phyloP scores from a whole-genome alignment of 2,329 filamentous ascomycete species.

The Phyllosticta capitalensis region DNA sequence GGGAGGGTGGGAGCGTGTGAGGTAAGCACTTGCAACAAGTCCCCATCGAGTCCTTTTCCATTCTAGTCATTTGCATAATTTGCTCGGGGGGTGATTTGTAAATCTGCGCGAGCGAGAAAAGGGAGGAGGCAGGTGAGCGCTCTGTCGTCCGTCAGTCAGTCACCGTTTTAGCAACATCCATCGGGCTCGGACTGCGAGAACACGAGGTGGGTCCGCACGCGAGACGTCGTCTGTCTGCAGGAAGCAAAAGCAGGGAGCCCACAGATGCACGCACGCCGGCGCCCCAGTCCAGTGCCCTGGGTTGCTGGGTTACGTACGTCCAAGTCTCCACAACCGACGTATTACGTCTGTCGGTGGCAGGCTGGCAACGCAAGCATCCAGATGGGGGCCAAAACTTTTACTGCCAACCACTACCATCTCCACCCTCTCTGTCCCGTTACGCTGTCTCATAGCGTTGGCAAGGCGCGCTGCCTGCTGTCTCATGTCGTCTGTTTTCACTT shows the following conservation, averaged over 20 bases:
- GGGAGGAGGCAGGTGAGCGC: neutral
- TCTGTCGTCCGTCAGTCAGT: neutral
- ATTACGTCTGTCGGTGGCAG: neutral
- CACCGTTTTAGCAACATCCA: neutral
- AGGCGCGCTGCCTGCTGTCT: too few species aligned
- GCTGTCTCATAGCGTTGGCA: neutral
- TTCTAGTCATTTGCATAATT: too few species aligned
- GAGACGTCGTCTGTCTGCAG: neutral
- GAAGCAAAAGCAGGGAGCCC: neutral
- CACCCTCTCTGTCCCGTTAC: neutral
- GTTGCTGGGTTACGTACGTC: neutral
- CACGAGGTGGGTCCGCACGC: neutral
- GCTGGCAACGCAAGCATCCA: too few species aligned
- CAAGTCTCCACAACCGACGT: neutral
- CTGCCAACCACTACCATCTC: neutral
- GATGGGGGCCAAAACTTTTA: neutral
- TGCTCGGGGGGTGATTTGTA: neutral
- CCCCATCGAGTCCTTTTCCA: too few species aligned
- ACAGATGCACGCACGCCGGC: too few species aligned
- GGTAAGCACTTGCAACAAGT: neutral
- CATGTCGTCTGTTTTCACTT: too few species aligned
- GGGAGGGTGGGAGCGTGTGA: too few species aligned
- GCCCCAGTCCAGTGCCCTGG: neutral
- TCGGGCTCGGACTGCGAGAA: neutral
- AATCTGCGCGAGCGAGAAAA: too few species aligned